Evolutionary conservation across 805 yeast species (phyloP), one percentile per base, ranked within the genome.

Genomic region (Candida ascalaphidarum): DNA sequence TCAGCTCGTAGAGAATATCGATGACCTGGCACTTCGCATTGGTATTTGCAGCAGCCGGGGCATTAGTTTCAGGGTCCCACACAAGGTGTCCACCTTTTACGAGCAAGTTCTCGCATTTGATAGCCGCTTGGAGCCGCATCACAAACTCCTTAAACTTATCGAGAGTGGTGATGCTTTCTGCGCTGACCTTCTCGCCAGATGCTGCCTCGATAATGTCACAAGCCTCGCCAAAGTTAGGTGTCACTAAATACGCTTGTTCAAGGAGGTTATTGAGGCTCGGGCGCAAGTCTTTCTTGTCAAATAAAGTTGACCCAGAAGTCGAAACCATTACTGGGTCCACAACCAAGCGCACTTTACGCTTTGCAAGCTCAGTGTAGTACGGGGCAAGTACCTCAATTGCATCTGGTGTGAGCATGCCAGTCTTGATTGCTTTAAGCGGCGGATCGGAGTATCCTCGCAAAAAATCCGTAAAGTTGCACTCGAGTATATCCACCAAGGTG

Each of bases 241-340:
- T 84, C 17, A 82, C 49, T 22, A 85, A 44, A 6, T 68, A 65
- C 2, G 86, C 77, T 16, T 57, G 39, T 1, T 68, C 70, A 18
- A 79, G 52, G 22, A 81, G 41, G 11, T 46, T 46, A 0, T 51
- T 41, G n/a, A 75, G 44, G 19, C 71, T 61, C 17, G 51, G 48
- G 8, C 51, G 48, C 39, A 77, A 51, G 2, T 71, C 69, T 0
- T 60, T 53, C 18, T 61, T 59, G 20, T 65, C 69, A 17, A 76
- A 64, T 23, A 86, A 57, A 3, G 56, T 46, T 12, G 72, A 66
- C 1, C 95, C 95, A 1, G 92, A 74, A 0, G 95, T 82, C 3
- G 92, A 75, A 7, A 80, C 76, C 71, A 85, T 69, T 4, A 85
- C 95, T 0, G 96, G 94, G 48, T 85, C 96, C 23, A 85, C 62